Conservation (phyloP, 768 basidiomycete genomes). For the Chalciporus chontae region DNA sequence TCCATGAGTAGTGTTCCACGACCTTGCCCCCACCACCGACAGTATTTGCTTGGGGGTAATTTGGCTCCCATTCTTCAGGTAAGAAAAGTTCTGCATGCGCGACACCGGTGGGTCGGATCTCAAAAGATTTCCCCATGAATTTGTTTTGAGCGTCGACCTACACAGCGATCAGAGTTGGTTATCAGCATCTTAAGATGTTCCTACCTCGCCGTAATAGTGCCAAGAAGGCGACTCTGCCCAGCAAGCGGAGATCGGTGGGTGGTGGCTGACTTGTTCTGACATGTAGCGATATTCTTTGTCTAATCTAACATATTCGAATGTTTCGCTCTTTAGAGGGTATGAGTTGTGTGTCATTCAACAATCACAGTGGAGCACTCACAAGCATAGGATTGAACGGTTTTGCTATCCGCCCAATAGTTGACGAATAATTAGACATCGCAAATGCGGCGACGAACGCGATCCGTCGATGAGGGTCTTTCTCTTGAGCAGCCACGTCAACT, state of each 20-base stretch:
- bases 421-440: slow-evolving; percentile 97
- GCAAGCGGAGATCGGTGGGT: slow-evolving; percentile 95
- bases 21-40: slow-evolving; percentile 48
- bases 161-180: neutral
- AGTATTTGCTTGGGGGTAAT: slow-evolving; percentile 57
- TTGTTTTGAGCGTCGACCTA: slow-evolving; percentile 96
- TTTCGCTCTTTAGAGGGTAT: slow-evolving; percentile 60
- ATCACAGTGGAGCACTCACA: slow-evolving; percentile 38
- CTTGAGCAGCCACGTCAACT: slow-evolving; percentile 84
- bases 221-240: slow-evolving; percentile 88
- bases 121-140: slow-evolving; percentile 95
- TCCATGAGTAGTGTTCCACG: slow-evolving; percentile 92
- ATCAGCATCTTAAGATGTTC: neutral
- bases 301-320: slow-evolving; percentile 88
- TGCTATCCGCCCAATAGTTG: slow-evolving; percentile 92
- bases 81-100: slow-evolving; percentile 84
- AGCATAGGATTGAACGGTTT: slow-evolving; percentile 98
- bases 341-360: too few species aligned
- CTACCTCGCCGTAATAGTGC: slow-evolving; percentile 87
- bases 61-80: slow-evolving; percentile 58
- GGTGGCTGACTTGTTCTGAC: slow-evolving; percentile 96
- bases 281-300: slow-evolving; percentile 90
- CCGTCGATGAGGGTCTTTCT: slow-evolving; percentile 73
- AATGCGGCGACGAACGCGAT: slow-evolving; percentile 94
- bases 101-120: slow-evolving; percentile 93